phyloP scores from a whole-genome alignment of 2,329 filamentous ascomycete species.

The Neonectria coccinea region DNA sequence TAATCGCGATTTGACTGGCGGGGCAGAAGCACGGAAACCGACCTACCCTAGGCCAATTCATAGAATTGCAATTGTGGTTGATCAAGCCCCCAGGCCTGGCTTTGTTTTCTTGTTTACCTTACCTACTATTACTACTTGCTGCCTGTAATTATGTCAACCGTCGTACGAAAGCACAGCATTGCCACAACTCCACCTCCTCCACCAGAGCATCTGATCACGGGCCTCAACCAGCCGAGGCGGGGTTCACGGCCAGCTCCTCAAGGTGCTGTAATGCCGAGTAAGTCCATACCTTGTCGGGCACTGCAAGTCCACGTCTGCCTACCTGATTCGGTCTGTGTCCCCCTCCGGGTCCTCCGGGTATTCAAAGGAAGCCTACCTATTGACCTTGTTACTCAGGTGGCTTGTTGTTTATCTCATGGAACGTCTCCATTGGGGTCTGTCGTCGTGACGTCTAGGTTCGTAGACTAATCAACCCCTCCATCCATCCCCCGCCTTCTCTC shows the following conservation, averaged over 20 bases:
- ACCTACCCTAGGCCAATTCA: neutral
- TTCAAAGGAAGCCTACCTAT: neutral
- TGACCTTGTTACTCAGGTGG: neutral
- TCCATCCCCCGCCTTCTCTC: conserved; percentile 11
- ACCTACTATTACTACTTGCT: too few species aligned
- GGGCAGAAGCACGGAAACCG: too few species aligned
- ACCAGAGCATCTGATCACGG: conserved; percentile 10
- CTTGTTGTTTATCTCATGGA: neutral
- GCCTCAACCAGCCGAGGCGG: neutral
- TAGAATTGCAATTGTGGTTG: neutral
- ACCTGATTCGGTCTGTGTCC: too few species aligned
- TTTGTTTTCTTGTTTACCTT: neutral
- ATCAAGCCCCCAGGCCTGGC: neutral
- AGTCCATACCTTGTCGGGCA: too few species aligned
- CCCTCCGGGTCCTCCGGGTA: too few species aligned
- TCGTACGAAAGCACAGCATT: neutral
- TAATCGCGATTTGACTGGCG: neutral
- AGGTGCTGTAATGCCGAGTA: neutral
- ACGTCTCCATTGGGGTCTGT: neutral
- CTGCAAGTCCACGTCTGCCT: too few species aligned
- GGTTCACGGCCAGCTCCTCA: neutral
- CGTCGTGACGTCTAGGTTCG: neutral
- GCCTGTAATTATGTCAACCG: too few species aligned
- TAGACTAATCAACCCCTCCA: neutral
- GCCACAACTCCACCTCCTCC: conserved; percentile 3